These are phyloP conservation scores for Xerocomellus dryophilus DNA, from an alignment of 768 basidiomycete species.

Conservation along the genomic window DNA sequence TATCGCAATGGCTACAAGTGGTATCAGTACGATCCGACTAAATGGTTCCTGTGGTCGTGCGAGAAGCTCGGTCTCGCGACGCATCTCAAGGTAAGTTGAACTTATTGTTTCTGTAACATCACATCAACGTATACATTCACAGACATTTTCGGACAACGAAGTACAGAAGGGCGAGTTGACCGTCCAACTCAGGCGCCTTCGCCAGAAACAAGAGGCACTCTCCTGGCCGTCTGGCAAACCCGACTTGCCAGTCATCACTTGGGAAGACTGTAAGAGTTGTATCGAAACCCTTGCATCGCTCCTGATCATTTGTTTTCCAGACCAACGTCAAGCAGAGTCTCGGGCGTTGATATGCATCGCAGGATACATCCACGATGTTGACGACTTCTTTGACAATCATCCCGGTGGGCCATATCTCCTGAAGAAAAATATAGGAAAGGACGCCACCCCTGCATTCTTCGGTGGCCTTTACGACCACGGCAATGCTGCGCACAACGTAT, in stretches of 20 bases:
- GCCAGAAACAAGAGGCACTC: conserved; percentile 68
- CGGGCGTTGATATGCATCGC: conserved; percentile 82
- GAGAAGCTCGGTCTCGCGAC: conserved; percentile 43
- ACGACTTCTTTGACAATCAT: conserved; percentile 78
- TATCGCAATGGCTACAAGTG: conserved; percentile 89
- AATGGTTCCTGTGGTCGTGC: conserved; percentile 70
- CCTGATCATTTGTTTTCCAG: conserved; percentile 32
- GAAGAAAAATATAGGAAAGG: conserved; percentile 80
- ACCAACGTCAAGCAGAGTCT: conserved; percentile 72
- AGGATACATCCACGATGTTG: conserved; percentile 87
- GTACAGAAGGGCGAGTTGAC: conserved; percentile 82
- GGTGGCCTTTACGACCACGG: conserved; percentile 84
- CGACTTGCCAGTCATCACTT: conserved; percentile 79
- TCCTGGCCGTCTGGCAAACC: conserved; percentile 70
- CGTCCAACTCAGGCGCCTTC: conserved; percentile 83
- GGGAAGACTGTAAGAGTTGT: conserved; percentile 67
- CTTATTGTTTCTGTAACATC: not conserved
- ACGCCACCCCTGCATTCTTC: conserved; percentile 89
- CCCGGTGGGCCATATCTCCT: conserved; percentile 82
- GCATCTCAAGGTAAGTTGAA: conserved; percentile 45
- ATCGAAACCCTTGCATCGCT: not conserved
- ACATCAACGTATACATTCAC: conserved; percentile 29
- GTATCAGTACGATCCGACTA: conserved; percentile 86
- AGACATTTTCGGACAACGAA: conserved; percentile 50
- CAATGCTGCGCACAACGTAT: conserved; percentile 76